Base-by-base conservation (phyloP, 2,329 filamentous ascomycete species). In the Coniella vitis region DNA sequence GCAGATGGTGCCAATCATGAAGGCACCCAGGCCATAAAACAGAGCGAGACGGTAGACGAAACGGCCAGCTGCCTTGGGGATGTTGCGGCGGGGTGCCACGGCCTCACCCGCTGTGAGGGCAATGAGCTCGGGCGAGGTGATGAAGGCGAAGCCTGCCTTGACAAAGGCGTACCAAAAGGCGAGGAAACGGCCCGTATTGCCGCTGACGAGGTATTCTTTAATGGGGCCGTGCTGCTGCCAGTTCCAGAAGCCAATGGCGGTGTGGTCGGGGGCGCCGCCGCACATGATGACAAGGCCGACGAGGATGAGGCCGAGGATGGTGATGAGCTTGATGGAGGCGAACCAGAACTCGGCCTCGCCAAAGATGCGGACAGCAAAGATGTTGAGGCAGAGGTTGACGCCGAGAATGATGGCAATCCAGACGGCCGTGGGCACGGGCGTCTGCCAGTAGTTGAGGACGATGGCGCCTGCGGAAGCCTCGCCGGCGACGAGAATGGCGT, bases 71-170 rank as follows among this genome's bases (percentile, higher is more conserved):
- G 81, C 81, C 66, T 81, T 83, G 49, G 83, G 82, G 49, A 86
- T 79, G 65, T 83, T 83, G 58, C 75, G 73, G 45, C 80, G 75
- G 2, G 83, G 83, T 19, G 81, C 77, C 21, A 79, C 67, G 1
- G 80, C 79, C 68, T 86, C 82, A 38, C 79, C 82, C 4, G 81
- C 82, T 1, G 83, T 80, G 16, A 80, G 70, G 16, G 74, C 75
- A 51, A 71, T 69, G 37, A 85, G 71, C 60, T 87, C 84, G 14
- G 80, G 77, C 1, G 76, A 79, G 5, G 76, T 78, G 59, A 79
- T 74, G 63, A 82, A 83, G 29, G 77, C 75, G 60, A 83, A 83
- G 0, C 76, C 78, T 7, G 78, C 77, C n/a, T 69, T 71, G 48
- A 76, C 68, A 48, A 79, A 74, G 14, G 72, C 75, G 4, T 70